Percentiles rank a stretch among this genome's conserved stretches.
These are phyloP conservation scores for Plasmodium berghei DNA, from an alignment of 169 alveolate species.

Conservation along the genomic window DNA sequence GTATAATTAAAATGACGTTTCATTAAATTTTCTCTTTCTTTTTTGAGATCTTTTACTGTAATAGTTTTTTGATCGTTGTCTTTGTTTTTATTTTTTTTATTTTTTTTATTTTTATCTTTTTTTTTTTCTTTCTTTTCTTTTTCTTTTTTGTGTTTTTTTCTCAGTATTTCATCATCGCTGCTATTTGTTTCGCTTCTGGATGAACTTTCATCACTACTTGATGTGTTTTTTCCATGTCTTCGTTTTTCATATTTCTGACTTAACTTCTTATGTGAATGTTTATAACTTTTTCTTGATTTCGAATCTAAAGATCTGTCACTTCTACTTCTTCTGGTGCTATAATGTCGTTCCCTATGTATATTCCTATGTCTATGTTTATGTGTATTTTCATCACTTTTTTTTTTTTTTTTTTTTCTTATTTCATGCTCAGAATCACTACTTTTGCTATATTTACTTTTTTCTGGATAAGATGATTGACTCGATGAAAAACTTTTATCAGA, in stretches of 20 bases:
- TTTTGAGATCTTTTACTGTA: conserved; percentile 47
- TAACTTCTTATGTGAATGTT: neutral
- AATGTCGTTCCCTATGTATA: too few relatives aligned
- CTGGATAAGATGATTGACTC: neutral
- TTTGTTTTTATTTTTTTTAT: neutral
- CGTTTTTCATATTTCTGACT: neutral
- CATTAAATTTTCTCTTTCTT: conserved; percentile 71
- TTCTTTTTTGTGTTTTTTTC: neutral
- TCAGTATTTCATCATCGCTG: neutral
- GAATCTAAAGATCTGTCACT: neutral
- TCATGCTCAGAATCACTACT: neutral
- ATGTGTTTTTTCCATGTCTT: neutral
- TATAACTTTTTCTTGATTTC: neutral
- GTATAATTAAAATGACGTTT: conserved; percentile 84
- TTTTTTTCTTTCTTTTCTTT: conserved; percentile 4
- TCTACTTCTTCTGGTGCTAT: neutral
- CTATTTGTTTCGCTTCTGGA: neutral
- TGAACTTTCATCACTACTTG: neutral
- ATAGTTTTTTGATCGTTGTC: conserved; percentile 1
- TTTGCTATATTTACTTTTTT: neutral
- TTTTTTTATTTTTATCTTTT: neutral
- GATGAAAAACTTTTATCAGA: neutral
- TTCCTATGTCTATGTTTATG: neutral
- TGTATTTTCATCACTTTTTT: neutral
- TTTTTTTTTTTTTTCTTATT: neutral